Evolutionary conservation across 2,329 filamentous ascomycete genomes (phyloP).

Genomic region (Aspergillus fischeri): DNA sequence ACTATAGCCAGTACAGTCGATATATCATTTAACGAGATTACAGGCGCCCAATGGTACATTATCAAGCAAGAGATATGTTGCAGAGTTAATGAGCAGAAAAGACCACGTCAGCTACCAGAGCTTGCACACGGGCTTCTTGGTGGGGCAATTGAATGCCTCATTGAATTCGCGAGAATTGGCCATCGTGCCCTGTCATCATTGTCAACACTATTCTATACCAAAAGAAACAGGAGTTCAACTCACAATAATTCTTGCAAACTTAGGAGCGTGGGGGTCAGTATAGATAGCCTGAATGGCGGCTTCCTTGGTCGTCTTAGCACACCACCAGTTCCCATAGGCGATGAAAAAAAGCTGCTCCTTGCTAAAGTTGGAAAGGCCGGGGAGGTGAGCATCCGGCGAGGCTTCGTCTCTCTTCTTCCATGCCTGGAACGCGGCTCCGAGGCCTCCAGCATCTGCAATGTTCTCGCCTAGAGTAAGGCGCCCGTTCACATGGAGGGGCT

Average conservation of each 20-base stretch:
- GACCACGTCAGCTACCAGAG: constrained; percentile 53
- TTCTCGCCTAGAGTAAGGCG: constrained; percentile 64
- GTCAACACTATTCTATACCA: constrained; percentile 1
- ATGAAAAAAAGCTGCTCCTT: constrained; percentile 69
- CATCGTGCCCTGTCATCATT: constrained; percentile 51
- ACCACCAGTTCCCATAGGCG: constrained; percentile 63
- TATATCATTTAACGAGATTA: not conserved
- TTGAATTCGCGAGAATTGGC: constrained; percentile 65
- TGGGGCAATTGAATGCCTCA: constrained; percentile 63
- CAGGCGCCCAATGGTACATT: not conserved
- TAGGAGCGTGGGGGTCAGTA: constrained; percentile 63
- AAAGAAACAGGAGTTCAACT: constrained; percentile 16
- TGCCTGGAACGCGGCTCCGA: constrained; percentile 59
- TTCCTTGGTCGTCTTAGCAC: constrained; percentile 59
- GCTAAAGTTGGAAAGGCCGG: constrained; percentile 58
- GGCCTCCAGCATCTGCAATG: constrained; percentile 66
- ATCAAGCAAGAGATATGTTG: not conserved
- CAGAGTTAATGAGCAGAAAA: constrained; percentile 3
- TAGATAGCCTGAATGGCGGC: constrained; percentile 56
- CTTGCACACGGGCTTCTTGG: constrained; percentile 64
- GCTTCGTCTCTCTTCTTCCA: constrained; percentile 58
- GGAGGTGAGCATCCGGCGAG: constrained; percentile 52
- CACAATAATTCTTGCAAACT: constrained; percentile 54
- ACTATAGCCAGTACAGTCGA: not conserved
- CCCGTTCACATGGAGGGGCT: constrained; percentile 60